Evolutionary conservation across 2,329 filamentous ascomycete species (phyloP), one percentile per base, ranked within the genome.

Genomic region (Apiospora saccharicola): DNA sequence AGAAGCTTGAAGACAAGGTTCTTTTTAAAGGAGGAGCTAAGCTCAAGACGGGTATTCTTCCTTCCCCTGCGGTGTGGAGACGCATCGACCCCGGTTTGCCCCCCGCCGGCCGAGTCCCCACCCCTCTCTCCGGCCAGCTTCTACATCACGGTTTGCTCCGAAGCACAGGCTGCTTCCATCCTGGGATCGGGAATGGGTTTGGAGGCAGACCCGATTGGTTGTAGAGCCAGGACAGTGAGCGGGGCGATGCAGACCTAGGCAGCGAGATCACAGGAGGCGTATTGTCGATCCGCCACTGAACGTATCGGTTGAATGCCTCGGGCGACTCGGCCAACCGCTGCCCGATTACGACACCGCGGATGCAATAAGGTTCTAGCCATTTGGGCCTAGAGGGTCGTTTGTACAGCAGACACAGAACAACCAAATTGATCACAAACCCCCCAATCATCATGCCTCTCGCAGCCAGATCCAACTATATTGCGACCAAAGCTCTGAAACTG

Each of bases 1-100:
- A 30, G 34, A 64, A 64, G 57, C 57, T 64, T 64, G 57, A 64
- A 64, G 30, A 13, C 57, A 64, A 64, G 57, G 57, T 41, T 64
- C 7, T 34, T 64, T 37, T 41, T 41, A 41, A 41, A 24, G 22
- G 34, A n/a, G 1, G 16, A 34, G 19, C 57, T 64, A 64, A 10
- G 14, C 57, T 41, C 3, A 7, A 64, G 10, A 24, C 4, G 34
- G 57, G 10, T 7, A 37, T 41, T 41, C 57, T 41, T 24, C 57
- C 57, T 41, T 34, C 34, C 22, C 34, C 34, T 61, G 6, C 12
- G 53, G 6, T 22, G 53, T 61, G 53, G 53, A 12, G 26, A n/a
- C 30, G 8, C 24, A 7, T 24, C 12, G 4, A n/a, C 57, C 57
- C 57, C 57, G 19, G 34, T 41, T 19, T n/a, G 34, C 41, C 34